phyloP scores from a whole-genome alignment of 352 stramenopile species.

The Phytophthora multivora region DNA sequence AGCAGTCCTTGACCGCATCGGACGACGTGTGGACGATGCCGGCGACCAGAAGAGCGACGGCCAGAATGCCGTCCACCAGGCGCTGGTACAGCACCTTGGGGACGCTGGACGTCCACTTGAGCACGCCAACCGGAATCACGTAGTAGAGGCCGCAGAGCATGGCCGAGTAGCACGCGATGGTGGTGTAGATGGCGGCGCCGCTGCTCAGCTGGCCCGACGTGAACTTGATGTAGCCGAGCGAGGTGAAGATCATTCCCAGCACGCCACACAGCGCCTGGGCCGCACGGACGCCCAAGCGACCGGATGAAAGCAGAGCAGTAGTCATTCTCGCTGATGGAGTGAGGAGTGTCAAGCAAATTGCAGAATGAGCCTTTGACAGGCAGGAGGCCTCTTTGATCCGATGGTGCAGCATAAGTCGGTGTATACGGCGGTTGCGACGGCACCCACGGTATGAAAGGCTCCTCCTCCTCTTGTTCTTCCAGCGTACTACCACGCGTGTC shows the following conservation, averaged over 20 bases:
- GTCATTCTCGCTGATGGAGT: constrained; percentile 13
- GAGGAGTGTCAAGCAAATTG: constrained; percentile 31
- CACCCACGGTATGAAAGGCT: constrained; percentile 8
- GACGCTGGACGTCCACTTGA: constrained; percentile 22
- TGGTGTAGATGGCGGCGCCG: constrained; percentile 41
- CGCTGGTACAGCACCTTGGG: constrained; percentile 42
- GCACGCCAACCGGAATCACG: constrained; percentile 32
- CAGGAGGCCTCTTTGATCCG: neutral
- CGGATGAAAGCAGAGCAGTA: constrained; percentile 16
- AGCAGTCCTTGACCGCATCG: constrained; percentile 39
- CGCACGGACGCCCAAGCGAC: constrained; percentile 28
- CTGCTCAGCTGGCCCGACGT: constrained; percentile 43
- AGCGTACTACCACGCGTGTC: constrained; percentile 26
- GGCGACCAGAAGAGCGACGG: constrained; percentile 35
- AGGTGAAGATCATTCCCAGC: constrained; percentile 50
- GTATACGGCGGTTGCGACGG: constrained; percentile 13
- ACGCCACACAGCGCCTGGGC: constrained; percentile 39
- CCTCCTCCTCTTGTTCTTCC: constrained; percentile 11
- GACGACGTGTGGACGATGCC: constrained; percentile 44
- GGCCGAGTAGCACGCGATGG: constrained; percentile 46
- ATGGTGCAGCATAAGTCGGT: neutral
- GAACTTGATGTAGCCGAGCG: constrained; percentile 51
- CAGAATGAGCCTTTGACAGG: constrained; percentile 10
- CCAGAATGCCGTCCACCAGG: constrained; percentile 30
- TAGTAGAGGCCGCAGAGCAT: constrained; percentile 47